phyloP scores from a whole-genome alignment of 2,329 filamentous ascomycete genomes.

The Trichophyton simii region DNA sequence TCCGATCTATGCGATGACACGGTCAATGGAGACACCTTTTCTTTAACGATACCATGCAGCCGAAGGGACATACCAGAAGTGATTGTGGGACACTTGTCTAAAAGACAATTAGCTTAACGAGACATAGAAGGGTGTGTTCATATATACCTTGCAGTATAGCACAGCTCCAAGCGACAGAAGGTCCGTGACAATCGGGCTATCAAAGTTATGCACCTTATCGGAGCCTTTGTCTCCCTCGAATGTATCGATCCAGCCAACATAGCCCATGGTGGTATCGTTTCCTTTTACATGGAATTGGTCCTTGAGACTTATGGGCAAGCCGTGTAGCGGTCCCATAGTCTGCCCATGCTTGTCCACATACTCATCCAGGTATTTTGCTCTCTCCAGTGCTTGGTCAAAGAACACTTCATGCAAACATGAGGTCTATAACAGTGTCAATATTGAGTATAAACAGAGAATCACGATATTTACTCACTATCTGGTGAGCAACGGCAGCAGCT shows the following conservation, averaged over 20 bases:
- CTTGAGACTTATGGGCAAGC: constrained; percentile 20
- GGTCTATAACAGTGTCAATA: neutral
- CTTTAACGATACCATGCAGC: neutral
- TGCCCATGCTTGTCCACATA: constrained; percentile 31
- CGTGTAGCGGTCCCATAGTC: constrained; percentile 22
- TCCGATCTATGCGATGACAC: constrained; percentile 20
- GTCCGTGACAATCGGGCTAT: constrained; percentile 48
- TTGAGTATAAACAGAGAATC: neutral
- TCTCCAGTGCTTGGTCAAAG: constrained; percentile 17
- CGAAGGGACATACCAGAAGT: constrained; percentile 31
- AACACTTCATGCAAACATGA: constrained; percentile 14
- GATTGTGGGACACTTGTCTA: constrained; percentile 46
- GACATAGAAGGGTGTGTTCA: constrained; percentile 14
- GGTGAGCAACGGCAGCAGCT: constrained; percentile 11
- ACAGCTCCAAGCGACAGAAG: constrained; percentile 43
- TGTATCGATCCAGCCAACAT: constrained; percentile 35
- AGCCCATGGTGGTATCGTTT: constrained; percentile 12
- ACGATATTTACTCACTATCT: constrained; percentile 3
- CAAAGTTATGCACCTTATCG: constrained; percentile 37
- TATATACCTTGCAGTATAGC: constrained; percentile 44
- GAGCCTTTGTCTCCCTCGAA: constrained; percentile 44
- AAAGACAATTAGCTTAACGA: constrained; percentile 21
- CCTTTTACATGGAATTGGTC: constrained; percentile 17
- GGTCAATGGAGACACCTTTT: neutral
- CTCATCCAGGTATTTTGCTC: constrained; percentile 17